These are phyloP conservation scores for Picea glauca DNA, from an alignment of 75 land plant genomes.

Conservation along the genomic window DNA sequence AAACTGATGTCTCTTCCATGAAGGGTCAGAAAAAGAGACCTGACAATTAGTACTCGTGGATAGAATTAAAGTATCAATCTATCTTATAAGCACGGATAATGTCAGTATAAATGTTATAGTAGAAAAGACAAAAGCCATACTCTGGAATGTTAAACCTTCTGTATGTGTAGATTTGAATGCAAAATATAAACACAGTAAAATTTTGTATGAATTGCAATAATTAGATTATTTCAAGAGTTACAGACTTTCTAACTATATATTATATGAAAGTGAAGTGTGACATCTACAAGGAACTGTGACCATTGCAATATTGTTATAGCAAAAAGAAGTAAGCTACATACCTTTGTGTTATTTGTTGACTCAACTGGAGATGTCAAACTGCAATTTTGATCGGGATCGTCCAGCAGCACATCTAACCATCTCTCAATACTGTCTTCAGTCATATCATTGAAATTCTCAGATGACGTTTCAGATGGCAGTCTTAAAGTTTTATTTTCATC, in stretches of 20 bases:
- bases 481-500: background rate
- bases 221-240: background rate
- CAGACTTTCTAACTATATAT: background rate
- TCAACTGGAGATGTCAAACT: background rate
- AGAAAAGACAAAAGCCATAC: background rate
- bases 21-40: background rate
- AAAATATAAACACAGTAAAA: background rate
- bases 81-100: background rate
- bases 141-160: too few species aligned
- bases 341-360: background rate
- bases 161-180: background rate
- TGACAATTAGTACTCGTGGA: background rate
- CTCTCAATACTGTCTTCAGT: background rate
- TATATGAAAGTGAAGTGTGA: too few species aligned
- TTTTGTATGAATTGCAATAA: background rate
- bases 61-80: background rate
- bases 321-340: background rate
- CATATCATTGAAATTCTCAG: background rate
- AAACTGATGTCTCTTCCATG: background rate
- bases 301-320: too few species aligned
- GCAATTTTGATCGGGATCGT: background rate
- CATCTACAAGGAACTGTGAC: too few species aligned
- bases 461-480: background rate
- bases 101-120: constrained; percentile 1
- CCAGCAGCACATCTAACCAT: background rate